Conservation (phyloP, 225 moss, liverwort and hornwort genomes). For the Marchantia polymorpha region DNA sequence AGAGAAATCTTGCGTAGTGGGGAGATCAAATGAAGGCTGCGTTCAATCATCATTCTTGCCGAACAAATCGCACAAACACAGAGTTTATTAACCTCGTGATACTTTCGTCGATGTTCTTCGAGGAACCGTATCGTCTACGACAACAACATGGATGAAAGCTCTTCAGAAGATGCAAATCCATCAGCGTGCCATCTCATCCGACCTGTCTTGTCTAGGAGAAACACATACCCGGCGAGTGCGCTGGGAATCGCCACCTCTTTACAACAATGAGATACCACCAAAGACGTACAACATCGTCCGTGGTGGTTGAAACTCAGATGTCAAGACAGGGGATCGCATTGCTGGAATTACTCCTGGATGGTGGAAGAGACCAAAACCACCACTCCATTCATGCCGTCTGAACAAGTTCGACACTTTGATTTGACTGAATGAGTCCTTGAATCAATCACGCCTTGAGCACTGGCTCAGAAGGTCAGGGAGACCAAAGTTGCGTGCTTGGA, state of each 20-base stretch:
- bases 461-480: conserved; percentile 44
- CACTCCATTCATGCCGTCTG: conserved; percentile 55
- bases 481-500: conserved; percentile 30
- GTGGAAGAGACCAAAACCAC: conserved; percentile 61
- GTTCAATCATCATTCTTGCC: not conserved
- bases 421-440: conserved; percentile 34
- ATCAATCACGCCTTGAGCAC: conserved; percentile 41
- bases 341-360: conserved; percentile 58
- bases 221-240: conserved; percentile 41
- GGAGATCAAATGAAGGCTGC: no score
- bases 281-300: conserved; percentile 67
- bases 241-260: conserved; percentile 58
- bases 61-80: not conserved
- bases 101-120: conserved; percentile 43
- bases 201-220: conserved; percentile 70
- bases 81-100: not conserved
- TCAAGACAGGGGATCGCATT: conserved; percentile 49
- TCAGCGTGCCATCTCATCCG: conserved; percentile 88
- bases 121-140: no score
- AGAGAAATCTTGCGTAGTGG: no score
- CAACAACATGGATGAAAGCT: conserved; percentile 71
- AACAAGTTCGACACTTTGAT: conserved; percentile 29
- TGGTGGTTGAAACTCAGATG: conserved; percentile 29
- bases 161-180: conserved; percentile 69
- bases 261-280: conserved; percentile 69